Base-by-base conservation (phyloP, 768 basidiomycete species). In the Pleurotus tuber-regium region DNA sequence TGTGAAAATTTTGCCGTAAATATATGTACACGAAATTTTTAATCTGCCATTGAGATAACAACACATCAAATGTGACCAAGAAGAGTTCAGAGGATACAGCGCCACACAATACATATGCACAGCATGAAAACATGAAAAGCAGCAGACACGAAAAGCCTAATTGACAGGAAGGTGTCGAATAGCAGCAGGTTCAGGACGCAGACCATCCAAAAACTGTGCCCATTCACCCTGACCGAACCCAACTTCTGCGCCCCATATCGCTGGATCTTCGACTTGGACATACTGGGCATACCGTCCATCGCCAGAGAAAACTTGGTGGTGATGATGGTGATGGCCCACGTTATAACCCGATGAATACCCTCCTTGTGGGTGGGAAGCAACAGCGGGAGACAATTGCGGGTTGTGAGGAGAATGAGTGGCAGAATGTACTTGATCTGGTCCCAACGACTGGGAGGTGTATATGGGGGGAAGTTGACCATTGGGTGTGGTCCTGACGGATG, bases 151-250 rank as follows among this genome's bases (percentile, higher is more conserved):
- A n/a, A n/a, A n/a, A n/a, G n/a, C n/a, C n/a, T n/a, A n/a, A n/a
- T n/a, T 21, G 19, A 48, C 46, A 11, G 43, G 43, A 12, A 46
- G 25, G 29, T 46, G 43, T 21, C 46, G 29, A 4, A 48, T 21
- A 18, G n/a, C 25, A 8, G n/a, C 30, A 10, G 46, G 59, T 25
- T 74, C 71, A 24, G 80, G 77, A 61, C 82, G 75, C 67, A 88
- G 75, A 39, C 78, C 84, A 54, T 87, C 83, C 66, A 89, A 67
- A 52, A 77, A 73, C 49, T 75, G 73, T 2, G 71, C 74, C 85
- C 89, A 90, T 66, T 90, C 89, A 33, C 83, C 81, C 57, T 87
- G 84, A 51, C 81, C 87, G 61, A 91, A 86, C 14, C 85, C 85
- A 43, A 84, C 77, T 30, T 83, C 78, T 12, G 87, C 77, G 36